These are phyloP conservation scores for Nepenthes alata DNA, from an alignment of 179 eudicot species.

Conservation along the genomic window DNA sequence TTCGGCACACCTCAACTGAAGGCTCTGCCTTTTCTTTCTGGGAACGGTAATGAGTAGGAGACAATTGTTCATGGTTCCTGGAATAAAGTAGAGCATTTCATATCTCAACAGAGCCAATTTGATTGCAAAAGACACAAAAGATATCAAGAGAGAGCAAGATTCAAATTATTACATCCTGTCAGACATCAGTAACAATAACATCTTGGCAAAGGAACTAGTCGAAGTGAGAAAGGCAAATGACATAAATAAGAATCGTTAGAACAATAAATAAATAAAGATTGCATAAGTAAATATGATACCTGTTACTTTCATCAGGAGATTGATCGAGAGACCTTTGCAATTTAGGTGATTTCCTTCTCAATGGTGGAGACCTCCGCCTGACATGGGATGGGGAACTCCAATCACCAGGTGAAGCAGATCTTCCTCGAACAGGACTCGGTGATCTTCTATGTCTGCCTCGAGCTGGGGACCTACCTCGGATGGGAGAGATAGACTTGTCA, in stretches of 20 bases:
- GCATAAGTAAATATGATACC: slow-evolving; percentile 23
- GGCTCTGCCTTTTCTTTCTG: slow-evolving; percentile 24
- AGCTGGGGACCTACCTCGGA: slow-evolving; percentile 11
- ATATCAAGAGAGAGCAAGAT: not conserved
- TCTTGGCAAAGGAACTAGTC: not conserved
- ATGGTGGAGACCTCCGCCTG: slow-evolving; percentile 31
- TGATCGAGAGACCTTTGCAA: slow-evolving; percentile 30
- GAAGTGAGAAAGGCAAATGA: not conserved
- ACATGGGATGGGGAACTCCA: slow-evolving; percentile 42
- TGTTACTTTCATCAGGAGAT: slow-evolving; percentile 37
- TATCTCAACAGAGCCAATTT: not conserved
- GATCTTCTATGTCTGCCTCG: slow-evolving; percentile 40
- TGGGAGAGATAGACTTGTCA: slow-evolving; percentile 16
- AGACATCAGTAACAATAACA: not conserved
- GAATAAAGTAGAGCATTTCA: not conserved
- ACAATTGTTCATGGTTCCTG: slow-evolving; percentile 20
- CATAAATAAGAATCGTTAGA: not conserved
- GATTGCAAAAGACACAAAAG: not conserved
- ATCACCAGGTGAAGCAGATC: slow-evolving; percentile 40
- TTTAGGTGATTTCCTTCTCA: slow-evolving; percentile 24
- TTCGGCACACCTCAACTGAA: slow-evolving; percentile 14
- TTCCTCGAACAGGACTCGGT: slow-evolving; percentile 20
- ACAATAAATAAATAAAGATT: not conserved
- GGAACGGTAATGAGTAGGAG: slow-evolving; percentile 26
- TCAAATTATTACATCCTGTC: not conserved